These are phyloP conservation scores for Phellopilus nigrolimitatus DNA, from an alignment of 1,284 basidiomycete genomes.

Conservation along the genomic window DNA sequence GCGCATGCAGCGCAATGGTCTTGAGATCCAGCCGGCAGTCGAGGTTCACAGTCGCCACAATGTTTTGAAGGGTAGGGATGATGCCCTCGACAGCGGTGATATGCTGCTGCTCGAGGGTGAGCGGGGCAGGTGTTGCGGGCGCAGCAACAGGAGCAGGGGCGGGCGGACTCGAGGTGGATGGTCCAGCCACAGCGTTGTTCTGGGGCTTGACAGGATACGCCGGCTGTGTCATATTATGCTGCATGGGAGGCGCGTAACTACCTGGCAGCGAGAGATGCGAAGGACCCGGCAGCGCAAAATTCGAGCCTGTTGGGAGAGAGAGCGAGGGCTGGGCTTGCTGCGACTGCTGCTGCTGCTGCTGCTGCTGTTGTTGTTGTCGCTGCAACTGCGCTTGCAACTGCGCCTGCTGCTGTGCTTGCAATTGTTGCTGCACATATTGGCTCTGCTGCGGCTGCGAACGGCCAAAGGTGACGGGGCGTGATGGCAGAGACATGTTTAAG, in stretches of 20 bases:
- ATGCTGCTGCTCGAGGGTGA: conserved; percentile 83
- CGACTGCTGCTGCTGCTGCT: conserved; percentile 32
- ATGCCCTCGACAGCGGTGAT: conserved; percentile 94
- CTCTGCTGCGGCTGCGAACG: conserved; percentile 46
- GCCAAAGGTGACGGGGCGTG: conserved; percentile 73
- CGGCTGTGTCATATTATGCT: conserved; percentile 31
- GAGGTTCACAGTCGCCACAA: conserved; percentile 98
- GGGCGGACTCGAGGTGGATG: conserved; percentile 40
- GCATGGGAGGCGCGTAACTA: conserved; percentile 15
- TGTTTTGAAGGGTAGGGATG: conserved; percentile 95
- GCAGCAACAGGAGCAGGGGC: conserved; percentile 41
- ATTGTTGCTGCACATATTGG: conserved; percentile 41
- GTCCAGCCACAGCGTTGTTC: conserved; percentile 39
- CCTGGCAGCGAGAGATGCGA: conserved; percentile 42
- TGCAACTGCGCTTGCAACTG: conserved; percentile 26
- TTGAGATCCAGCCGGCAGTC: conserved; percentile 97
- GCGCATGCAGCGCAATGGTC: conserved; percentile 96
- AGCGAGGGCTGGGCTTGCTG: conserved; percentile 35
- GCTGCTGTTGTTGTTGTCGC: conserved; percentile 29
- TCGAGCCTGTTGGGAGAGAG: conserved; percentile 45
- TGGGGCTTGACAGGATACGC: conserved; percentile 32
- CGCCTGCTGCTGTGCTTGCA: conserved; percentile 30
- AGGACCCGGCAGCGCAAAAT: conserved; percentile 27
- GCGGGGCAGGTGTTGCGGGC: conserved; percentile 60
- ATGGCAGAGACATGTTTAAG: conserved; percentile 61